These are phyloP conservation scores for Eucalyptus pauciflora DNA, from an alignment of 345 rosid genomes.

Conservation along the genomic window DNA sequence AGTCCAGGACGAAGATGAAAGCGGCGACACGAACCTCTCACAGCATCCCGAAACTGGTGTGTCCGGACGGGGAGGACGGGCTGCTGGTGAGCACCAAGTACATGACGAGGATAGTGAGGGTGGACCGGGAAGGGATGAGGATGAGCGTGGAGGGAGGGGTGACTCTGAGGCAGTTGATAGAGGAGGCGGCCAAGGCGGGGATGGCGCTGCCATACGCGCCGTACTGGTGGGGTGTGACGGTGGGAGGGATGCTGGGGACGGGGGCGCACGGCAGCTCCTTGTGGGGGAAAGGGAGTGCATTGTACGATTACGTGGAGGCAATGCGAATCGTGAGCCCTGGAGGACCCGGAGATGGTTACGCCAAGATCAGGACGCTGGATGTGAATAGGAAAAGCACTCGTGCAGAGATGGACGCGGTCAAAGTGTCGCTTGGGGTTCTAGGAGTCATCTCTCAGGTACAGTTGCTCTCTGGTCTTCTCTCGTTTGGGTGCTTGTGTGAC, in stretches of 20 bases:
- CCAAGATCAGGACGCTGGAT: slow-evolving; percentile 24
- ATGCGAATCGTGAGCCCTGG: slow-evolving; percentile 54
- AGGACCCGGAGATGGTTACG: slow-evolving; percentile 24
- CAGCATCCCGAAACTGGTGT: slow-evolving; percentile 60
- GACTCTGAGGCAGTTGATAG: slow-evolving; percentile 42
- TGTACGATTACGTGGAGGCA: slow-evolving; percentile 53
- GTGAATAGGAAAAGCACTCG: neutral
- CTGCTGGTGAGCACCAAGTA: slow-evolving; percentile 64
- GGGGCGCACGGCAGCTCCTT: slow-evolving; percentile 85
- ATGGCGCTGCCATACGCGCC: slow-evolving; percentile 69
- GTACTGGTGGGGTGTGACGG: slow-evolving; percentile 86
- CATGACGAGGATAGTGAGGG: slow-evolving; percentile 18
- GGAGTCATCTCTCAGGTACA: slow-evolving; percentile 75
- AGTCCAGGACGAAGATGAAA: slow-evolving; percentile 41
- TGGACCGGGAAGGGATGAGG: slow-evolving; percentile 26
- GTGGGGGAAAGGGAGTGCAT: slow-evolving; percentile 64
- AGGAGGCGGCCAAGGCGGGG: slow-evolving; percentile 48
- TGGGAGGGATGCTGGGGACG: slow-evolving; percentile 66
- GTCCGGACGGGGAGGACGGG: slow-evolving; percentile 47
- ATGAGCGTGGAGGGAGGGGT: neutral
- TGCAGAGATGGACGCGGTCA: slow-evolving; percentile 42
- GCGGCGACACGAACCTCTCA: slow-evolving; percentile 59
- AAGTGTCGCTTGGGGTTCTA: slow-evolving; percentile 79
- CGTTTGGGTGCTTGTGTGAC: too few species aligned
- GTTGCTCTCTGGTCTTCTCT: too few species aligned